A percentile compares a stretch with the other conserved stretches of the same genome.
Conservation (phyloP, 169 alveolate species). For the Eimeria maxima region DNA sequence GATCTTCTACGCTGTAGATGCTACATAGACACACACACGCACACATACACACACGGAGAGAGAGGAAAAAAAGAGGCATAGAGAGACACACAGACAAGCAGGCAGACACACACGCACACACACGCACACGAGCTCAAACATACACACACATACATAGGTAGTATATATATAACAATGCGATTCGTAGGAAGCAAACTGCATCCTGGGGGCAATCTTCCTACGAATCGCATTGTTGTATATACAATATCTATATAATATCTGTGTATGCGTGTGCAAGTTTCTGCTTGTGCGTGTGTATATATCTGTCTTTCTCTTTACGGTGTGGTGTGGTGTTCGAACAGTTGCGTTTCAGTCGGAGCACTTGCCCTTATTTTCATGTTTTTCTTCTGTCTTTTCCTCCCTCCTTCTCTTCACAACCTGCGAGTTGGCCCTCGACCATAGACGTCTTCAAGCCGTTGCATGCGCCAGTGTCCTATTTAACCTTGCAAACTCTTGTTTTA, state of each 20-base stretch:
- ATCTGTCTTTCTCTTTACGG: neutral
- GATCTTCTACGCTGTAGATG: neutral
- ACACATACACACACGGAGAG: neutral
- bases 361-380: constrained; percentile 73
- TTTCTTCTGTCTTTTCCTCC: constrained; percentile 80
- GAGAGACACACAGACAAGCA: too few species aligned
- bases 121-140: too few species aligned
- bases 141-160: neutral
- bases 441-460: constrained; percentile 71
- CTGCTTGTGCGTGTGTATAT: neutral
- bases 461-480: constrained; percentile 67
- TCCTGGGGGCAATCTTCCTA: neutral
- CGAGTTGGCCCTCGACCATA: constrained; percentile 76
- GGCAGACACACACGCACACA: too few species aligned
- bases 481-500: constrained; percentile 70
- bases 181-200: neutral
- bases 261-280: neutral
- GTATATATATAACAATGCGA: neutral
- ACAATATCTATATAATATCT: too few species aligned
- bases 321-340: neutral
- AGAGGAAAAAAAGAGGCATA: too few species aligned
- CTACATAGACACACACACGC: neutral
- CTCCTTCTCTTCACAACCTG: constrained; percentile 66
- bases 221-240: too few species aligned
- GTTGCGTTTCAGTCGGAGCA: constrained; percentile 78